A percentile compares a stretch with the other conserved stretches of the same genome.
phyloP scores from a whole-genome alignment of 257 asterid genomes.

The Thymus quinquecostatus region DNA sequence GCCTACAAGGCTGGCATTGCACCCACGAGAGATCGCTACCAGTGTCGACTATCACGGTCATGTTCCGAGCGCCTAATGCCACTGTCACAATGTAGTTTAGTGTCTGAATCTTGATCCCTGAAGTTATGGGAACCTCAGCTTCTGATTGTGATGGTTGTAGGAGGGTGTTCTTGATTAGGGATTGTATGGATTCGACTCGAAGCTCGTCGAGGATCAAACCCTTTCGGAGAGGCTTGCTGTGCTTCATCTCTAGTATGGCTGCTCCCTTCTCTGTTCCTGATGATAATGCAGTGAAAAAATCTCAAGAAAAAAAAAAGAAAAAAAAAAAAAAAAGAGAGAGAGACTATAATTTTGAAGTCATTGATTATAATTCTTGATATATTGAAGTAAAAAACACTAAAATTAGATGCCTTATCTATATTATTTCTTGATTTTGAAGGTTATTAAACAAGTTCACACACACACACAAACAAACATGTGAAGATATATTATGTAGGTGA shows the following conservation, averaged over 20 bases:
- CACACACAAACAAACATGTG: neutral
- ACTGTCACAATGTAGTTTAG: slow-evolving; percentile 74
- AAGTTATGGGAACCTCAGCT: slow-evolving; percentile 53
- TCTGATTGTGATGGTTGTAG: slow-evolving; percentile 45
- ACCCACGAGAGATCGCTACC: slow-evolving; percentile 94
- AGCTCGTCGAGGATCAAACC: slow-evolving; percentile 42
- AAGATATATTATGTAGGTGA: neutral
- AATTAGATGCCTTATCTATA: neutral
- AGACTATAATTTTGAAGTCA: neutral
- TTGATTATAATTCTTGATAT: neutral
- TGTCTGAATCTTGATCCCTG: slow-evolving; percentile 74
- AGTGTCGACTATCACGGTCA: slow-evolving; percentile 79
- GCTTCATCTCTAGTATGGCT: slow-evolving; percentile 76
- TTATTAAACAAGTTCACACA: neutral
- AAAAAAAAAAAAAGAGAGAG: too few relatives aligned
- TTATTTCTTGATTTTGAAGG: too few relatives aligned
- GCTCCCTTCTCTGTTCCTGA: slow-evolving; percentile 70
- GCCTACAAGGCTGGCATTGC: slow-evolving; percentile 83
- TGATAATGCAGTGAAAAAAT: neutral
- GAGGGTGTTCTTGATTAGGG: slow-evolving; percentile 44
- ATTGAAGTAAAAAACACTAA: neutral
- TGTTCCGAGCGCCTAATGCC: slow-evolving; percentile 59
- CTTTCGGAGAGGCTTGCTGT: slow-evolving; percentile 41
- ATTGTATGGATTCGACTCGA: slow-evolving; percentile 67
- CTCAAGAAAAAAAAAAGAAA: too few relatives aligned